Base-by-base conservation (phyloP, 1,139 yeast genomes). In the Candida sp. region DNA sequence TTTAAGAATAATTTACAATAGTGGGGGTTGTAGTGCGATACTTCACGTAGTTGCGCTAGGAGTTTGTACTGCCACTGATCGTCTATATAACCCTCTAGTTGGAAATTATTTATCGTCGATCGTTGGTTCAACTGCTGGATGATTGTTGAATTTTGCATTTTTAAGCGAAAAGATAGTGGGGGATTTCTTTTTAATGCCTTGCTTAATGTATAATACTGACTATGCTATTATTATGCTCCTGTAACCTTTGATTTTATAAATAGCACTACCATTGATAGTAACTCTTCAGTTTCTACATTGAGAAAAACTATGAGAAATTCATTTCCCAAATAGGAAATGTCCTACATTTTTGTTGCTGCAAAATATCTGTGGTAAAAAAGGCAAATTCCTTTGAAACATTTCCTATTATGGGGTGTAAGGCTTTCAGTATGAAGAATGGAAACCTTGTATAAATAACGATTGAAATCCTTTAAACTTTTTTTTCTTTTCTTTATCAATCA, bases 1-100 rank as follows among this genome's bases (percentile, higher is more conserved):
- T 75, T 69, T 7, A 82, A 54, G 33, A 82, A 68, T 9, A 55
- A 48, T 52, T 73, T 77, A 40, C 70, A 70, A 52, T 84, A 84
- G 58, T 69, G 70, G 21, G 79, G 69, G 55, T 84, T 84, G 22
- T 37, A 37, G 4, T 5, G n/a, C 4, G 34, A 12, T 19, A 37
- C 27, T 12, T 29, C 25, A 5, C 23, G 21, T 9, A 37, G 7
- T 11, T 19, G 21, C 3, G 8, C 15, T 19, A 12, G 30, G 11
- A 37, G 11, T 19, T 4, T 12, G 9, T 27, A 11, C 27, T 37
- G 39, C 11, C 15, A 22, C n/a, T 29, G 5, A 4, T 27, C 34
- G 2, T 15, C 33, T 8, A 29, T 21, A 37, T 25, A 37, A 22
- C 8, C 23, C 21, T 4, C 8, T 5, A 37, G 22, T 15, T 37